Percentiles rank a stretch among this genome's conserved stretches.
These are phyloP conservation scores for Amauroascus verrucosus DNA, from an alignment of 2,329 filamentous ascomycete genomes.

Conservation along the genomic window DNA sequence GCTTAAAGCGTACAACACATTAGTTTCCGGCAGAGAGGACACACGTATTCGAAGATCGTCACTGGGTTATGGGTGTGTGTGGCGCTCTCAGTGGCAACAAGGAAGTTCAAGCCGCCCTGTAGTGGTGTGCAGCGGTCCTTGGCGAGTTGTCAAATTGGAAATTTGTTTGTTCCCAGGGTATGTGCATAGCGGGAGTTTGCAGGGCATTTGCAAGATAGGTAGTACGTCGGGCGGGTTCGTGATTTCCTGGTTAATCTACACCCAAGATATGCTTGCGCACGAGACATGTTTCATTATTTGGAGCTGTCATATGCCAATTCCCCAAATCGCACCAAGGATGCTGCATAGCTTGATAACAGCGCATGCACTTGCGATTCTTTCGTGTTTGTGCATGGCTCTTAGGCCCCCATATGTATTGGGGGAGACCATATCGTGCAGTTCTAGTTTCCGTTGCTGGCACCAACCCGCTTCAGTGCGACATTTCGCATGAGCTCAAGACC, in stretches of 20 bases:
- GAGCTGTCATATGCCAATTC: background rate
- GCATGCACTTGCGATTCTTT: background rate
- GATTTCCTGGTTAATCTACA: slow-evolving; percentile 1
- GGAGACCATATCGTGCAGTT: background rate
- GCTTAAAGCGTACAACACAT: slow-evolving; percentile 11
- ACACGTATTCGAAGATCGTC: slow-evolving; percentile 9
- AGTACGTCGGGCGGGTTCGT: slow-evolving; percentile 7
- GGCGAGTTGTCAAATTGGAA: slow-evolving; percentile 8
- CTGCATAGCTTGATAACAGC: background rate
- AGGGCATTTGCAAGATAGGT: background rate
- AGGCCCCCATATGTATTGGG: background rate
- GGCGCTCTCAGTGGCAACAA: slow-evolving; percentile 14
- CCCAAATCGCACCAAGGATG: background rate
- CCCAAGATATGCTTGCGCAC: background rate
- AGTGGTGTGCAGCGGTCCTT: slow-evolving; percentile 16
- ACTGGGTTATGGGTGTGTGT: slow-evolving; percentile 16
- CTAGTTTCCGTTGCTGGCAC: background rate
- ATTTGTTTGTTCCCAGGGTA: slow-evolving; percentile 10
- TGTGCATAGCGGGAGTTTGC: slow-evolving; percentile 9
- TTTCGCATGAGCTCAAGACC: background rate
- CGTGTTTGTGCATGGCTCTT: background rate
- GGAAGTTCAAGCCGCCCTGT: slow-evolving; percentile 12
- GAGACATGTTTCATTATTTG: slow-evolving; percentile 2
- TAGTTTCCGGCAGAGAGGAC: background rate
- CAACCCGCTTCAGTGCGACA: background rate